Percentiles rank a stretch among this genome's conserved stretches.
Conservation (phyloP, 176 grass and related monocot genomes). For the Phyllostachys edulis region DNA sequence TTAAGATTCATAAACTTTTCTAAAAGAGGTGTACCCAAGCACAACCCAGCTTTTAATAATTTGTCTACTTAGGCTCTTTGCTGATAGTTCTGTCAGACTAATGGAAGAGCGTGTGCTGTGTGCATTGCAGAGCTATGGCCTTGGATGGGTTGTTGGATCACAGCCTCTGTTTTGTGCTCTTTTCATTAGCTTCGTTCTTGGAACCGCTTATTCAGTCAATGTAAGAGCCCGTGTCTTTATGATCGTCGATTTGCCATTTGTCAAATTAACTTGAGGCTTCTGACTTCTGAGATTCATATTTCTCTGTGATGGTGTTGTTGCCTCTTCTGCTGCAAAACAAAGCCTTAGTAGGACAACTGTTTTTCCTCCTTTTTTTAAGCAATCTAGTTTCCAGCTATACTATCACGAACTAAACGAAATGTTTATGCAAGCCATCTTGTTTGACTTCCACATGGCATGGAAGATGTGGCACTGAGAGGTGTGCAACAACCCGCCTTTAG, state of each 20-base stretch:
- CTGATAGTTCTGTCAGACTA: constrained; percentile 25
- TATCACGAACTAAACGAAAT: background rate
- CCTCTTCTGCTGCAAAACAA: background rate
- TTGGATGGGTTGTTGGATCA: constrained; percentile 76
- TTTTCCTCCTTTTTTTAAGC: background rate
- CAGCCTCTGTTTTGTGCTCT: constrained; percentile 84
- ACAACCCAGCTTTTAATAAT: background rate
- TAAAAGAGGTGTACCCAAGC: too few relatives aligned
- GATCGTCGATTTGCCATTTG: background rate
- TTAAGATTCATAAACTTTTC: too few relatives aligned
- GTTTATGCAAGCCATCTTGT: background rate
- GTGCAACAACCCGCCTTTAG: background rate
- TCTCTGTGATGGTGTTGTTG: background rate
- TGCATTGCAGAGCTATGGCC: constrained; percentile 78
- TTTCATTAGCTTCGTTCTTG: constrained; percentile 94
- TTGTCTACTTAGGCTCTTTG: background rate
- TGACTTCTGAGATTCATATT: background rate
- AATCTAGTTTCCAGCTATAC: background rate
- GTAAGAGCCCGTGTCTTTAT: constrained; percentile 44
- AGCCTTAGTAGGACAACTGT: background rate
- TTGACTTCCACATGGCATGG: background rate
- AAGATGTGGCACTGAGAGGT: background rate
- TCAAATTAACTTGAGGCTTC: background rate
- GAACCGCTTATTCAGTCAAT: constrained; percentile 95
- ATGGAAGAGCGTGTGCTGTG: constrained; percentile 21